These are phyloP conservation scores for Chrysoporthe cubensis DNA, from an alignment of 2,329 filamentous ascomycete genomes.

Conservation along the genomic window DNA sequence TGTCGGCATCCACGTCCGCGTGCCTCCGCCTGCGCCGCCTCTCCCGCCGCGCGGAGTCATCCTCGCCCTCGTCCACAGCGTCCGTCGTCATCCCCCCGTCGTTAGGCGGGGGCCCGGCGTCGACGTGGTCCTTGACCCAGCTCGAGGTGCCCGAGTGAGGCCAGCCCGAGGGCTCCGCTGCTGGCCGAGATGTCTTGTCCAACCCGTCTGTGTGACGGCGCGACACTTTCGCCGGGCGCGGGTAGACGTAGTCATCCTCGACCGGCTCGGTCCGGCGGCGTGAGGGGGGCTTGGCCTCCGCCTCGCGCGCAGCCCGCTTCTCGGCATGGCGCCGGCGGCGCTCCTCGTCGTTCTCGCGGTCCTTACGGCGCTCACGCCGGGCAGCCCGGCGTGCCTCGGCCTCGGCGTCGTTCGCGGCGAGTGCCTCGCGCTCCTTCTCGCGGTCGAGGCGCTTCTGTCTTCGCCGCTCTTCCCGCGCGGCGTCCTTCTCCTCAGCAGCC, in stretches of 20 bases:
- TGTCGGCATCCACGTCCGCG: slow-evolving; percentile 46
- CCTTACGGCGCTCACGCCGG: slow-evolving; percentile 53
- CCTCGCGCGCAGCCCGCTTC: slow-evolving; percentile 48
- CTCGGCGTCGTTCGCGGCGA: slow-evolving; percentile 45
- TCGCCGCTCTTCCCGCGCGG: slow-evolving; percentile 41
- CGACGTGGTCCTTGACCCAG: slow-evolving; percentile 68
- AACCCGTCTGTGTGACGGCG: slow-evolving; percentile 32
- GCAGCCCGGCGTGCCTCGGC: slow-evolving; percentile 40
- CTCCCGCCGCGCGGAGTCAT: slow-evolving; percentile 55
- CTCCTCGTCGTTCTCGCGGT: slow-evolving; percentile 55
- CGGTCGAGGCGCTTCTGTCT: slow-evolving; percentile 41
- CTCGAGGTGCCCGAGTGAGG: slow-evolving; percentile 67
- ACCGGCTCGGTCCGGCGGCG: slow-evolving; percentile 48
- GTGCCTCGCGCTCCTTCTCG: slow-evolving; percentile 50
- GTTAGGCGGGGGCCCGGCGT: slow-evolving; percentile 62
- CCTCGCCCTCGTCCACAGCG: slow-evolving; percentile 50
- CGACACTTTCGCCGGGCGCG: slow-evolving; percentile 36
- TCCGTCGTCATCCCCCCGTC: slow-evolving; percentile 42
- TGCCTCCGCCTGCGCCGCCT: slow-evolving; percentile 50
- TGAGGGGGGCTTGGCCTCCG: slow-evolving; percentile 45
- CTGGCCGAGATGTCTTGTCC: slow-evolving; percentile 25
- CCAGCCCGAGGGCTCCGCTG: slow-evolving; percentile 47
- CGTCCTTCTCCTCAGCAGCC: slow-evolving; percentile 47
- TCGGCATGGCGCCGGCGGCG: slow-evolving; percentile 59
- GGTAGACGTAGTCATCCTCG: slow-evolving; percentile 50